Conservation (phyloP, 2,329 filamentous ascomycete species). For the Madurella fahalii region DNA sequence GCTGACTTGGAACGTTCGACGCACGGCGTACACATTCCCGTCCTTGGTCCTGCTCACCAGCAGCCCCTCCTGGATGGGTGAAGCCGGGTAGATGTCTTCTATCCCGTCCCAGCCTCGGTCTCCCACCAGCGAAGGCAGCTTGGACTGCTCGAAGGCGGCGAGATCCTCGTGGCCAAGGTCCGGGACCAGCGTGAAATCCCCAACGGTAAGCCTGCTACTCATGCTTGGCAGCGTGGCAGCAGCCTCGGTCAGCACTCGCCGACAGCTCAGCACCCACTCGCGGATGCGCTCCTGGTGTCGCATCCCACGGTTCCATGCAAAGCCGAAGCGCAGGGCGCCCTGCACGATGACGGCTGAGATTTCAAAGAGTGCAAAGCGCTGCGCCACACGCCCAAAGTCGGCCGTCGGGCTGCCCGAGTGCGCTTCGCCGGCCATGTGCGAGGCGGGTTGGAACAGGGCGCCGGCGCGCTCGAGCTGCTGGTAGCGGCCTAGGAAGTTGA, state of each 20-base stretch:
- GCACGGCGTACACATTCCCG: conserved; percentile 22
- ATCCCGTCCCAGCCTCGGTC: conserved; percentile 16
- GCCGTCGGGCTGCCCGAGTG: conserved; percentile 18
- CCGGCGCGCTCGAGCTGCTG: conserved; percentile 42
- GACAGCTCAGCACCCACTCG: conserved; percentile 38
- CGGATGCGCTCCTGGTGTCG: conserved; percentile 40
- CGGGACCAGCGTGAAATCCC: conserved; percentile 24
- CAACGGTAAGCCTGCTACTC: conserved; percentile 2
- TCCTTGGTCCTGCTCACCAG: conserved; percentile 23
- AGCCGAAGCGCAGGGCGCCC: conserved; percentile 44
- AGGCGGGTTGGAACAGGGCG: conserved; percentile 28
- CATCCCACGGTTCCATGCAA: conserved; percentile 48
- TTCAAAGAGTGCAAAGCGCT: conserved; percentile 42
- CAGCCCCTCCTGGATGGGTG: conserved; percentile 25
- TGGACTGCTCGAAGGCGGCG: conserved; percentile 40
- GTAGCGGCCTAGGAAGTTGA: conserved; percentile 46
- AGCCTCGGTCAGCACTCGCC: conserved; percentile 11
- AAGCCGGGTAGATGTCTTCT: conserved; percentile 25
- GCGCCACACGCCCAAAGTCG: conserved; percentile 20
- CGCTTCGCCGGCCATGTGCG: conserved; percentile 22
- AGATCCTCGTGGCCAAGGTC: conserved; percentile 40
- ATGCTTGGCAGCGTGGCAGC: conserved; percentile 13
- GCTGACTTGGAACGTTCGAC: conserved; percentile 15
- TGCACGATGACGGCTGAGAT: conserved; percentile 47
- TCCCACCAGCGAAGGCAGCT: conserved; percentile 37